These are phyloP conservation scores for Alternaria sp. DNA, from an alignment of 2,329 filamentous ascomycete genomes.

Conservation along the genomic window DNA sequence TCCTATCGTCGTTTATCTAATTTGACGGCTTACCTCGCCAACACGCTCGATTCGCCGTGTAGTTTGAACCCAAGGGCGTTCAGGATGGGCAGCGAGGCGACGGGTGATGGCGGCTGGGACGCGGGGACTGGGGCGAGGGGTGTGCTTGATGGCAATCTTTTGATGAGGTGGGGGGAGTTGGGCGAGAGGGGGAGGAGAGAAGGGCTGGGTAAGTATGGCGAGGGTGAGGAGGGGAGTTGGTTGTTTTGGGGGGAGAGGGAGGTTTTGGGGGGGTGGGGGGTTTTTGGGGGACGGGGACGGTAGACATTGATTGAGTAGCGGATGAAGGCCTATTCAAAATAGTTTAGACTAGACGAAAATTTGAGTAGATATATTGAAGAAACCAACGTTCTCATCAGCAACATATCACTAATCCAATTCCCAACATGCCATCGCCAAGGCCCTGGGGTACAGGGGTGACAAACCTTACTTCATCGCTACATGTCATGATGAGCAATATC, in stretches of 20 bases:
- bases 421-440: too few species aligned
- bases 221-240: slow-evolving; percentile 66
- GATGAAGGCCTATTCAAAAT: too few species aligned
- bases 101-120: slow-evolving; percentile 44
- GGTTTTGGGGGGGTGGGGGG: slow-evolving; percentile 67
- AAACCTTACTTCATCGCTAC: too few species aligned
- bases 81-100: slow-evolving; percentile 59
- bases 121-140: slow-evolving; percentile 61
- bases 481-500: too few species aligned
- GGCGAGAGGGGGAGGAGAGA: slow-evolving; percentile 74
- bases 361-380: too few species aligned
- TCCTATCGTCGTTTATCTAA: slow-evolving; percentile 84
- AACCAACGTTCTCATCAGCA: too few species aligned
- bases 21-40: slow-evolving; percentile 79
- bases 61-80: slow-evolving; percentile 76
- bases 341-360: too few species aligned
- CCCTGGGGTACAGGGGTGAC: too few species aligned
- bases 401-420: too few species aligned
- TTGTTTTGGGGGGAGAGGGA: slow-evolving; percentile 75
- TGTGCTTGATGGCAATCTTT: slow-evolving; percentile 78
- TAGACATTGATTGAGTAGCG: not conserved
- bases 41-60: slow-evolving; percentile 72
- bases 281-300: slow-evolving; percentile 49
- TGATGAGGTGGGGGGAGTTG: slow-evolving; percentile 78
- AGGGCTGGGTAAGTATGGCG: slow-evolving; percentile 75